These are phyloP conservation scores for Penicillium sp. DNA, from an alignment of 2,329 filamentous ascomycete species.

Conservation along the genomic window DNA sequence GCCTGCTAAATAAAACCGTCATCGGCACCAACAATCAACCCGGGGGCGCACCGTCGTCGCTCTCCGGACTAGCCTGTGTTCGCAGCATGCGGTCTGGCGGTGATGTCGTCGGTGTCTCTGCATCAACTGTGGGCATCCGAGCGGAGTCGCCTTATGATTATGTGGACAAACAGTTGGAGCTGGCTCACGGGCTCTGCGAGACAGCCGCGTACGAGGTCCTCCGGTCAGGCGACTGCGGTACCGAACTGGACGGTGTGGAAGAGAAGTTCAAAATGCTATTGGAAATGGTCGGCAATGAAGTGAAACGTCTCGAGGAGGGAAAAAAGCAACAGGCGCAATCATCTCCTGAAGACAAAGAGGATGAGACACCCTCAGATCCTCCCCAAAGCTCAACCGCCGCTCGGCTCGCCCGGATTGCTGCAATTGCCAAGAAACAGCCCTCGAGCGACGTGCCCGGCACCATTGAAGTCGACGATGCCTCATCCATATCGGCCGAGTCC, in stretches of 20 bases:
- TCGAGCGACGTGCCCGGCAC: slow-evolving; percentile 16
- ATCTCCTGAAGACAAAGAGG: slow-evolving; percentile 4
- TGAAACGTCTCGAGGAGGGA: slow-evolving; percentile 53
- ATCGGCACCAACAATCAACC: background rate
- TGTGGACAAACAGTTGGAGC: slow-evolving; percentile 73
- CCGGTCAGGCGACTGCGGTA: slow-evolving; percentile 78
- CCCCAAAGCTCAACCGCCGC: slow-evolving; percentile 14
- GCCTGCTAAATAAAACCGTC: slow-evolving; percentile 14
- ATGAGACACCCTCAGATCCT: slow-evolving; percentile 7
- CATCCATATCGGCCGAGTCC: slow-evolving; percentile 33
- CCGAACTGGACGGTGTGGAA: slow-evolving; percentile 67
- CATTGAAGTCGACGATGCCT: slow-evolving; percentile 37
- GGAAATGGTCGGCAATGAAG: slow-evolving; percentile 57
- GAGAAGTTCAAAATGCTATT: slow-evolving; percentile 61
- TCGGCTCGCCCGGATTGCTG: slow-evolving; percentile 19
- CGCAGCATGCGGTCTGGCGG: slow-evolving; percentile 26
- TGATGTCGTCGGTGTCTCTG: slow-evolving; percentile 17
- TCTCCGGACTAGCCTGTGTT: slow-evolving; percentile 16
- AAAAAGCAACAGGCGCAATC: slow-evolving; percentile 33
- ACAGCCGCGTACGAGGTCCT: slow-evolving; percentile 83
- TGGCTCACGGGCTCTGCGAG: slow-evolving; percentile 76
- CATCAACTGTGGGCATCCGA: slow-evolving; percentile 11
- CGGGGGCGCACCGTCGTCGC: slow-evolving; percentile 3
- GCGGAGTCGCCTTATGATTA: slow-evolving; percentile 64
- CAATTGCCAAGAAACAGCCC: slow-evolving; percentile 19